Conservation (phyloP, 2,329 filamentous ascomycete genomes). For the Ceratocystis harringtonii region DNA sequence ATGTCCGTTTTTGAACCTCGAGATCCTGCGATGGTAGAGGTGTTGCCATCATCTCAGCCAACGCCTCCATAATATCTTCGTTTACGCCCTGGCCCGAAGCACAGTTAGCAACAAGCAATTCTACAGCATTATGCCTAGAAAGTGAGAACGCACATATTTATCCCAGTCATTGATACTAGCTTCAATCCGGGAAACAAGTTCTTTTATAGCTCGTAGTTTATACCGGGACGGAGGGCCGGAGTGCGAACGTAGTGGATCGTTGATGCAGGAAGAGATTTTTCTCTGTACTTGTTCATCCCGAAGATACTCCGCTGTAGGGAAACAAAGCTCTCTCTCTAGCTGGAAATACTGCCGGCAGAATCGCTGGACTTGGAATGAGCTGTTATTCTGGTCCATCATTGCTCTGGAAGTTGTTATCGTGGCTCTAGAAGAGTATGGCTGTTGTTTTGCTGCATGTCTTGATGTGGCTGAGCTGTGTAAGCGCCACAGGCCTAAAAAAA, state of each 20-base stretch:
- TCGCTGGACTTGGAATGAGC: slow-evolving; percentile 24
- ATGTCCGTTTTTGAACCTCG: slow-evolving; percentile 55
- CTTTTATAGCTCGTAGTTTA: slow-evolving; percentile 56
- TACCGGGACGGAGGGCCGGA: slow-evolving; percentile 49
- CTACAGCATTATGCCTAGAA: background rate
- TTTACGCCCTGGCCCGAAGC: slow-evolving; percentile 53
- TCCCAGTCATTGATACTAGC: slow-evolving; percentile 65
- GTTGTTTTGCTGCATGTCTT: background rate
- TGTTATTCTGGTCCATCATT: background rate
- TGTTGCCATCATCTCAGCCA: slow-evolving; percentile 49
- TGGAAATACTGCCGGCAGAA: slow-evolving; percentile 70
- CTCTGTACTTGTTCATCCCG: slow-evolving; percentile 46
- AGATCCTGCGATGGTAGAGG: slow-evolving; percentile 48
- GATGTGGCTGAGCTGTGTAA: background rate
- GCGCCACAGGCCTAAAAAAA: background rate
- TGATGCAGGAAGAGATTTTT: slow-evolving; percentile 7
- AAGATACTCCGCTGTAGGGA: slow-evolving; percentile 45
- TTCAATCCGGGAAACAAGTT: slow-evolving; percentile 56
- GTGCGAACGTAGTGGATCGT: background rate
- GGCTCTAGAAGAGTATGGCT: background rate
- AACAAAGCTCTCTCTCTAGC: slow-evolving; percentile 48
- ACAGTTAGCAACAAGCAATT: slow-evolving; percentile 7
- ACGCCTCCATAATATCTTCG: slow-evolving; percentile 57
- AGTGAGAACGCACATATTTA: slow-evolving; percentile 56
- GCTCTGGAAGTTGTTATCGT: background rate